Evolutionary conservation across 805 yeast genomes (phyloP), one percentile per base, ranked within the genome.

Genomic region (Maudiozyma barnettii): DNA sequence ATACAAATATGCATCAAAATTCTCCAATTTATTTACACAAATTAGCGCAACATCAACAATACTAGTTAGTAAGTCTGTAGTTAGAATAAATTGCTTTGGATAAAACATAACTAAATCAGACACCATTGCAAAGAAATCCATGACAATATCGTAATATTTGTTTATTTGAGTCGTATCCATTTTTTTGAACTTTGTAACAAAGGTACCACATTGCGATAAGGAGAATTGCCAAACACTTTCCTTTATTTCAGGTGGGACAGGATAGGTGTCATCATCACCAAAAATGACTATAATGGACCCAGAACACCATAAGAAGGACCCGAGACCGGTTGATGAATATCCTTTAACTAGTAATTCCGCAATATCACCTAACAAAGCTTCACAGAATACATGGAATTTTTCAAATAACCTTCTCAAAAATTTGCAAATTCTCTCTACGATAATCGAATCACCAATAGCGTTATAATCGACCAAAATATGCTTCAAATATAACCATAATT

Each of bases 221-320:
- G 90, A 82, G 66, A 89, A 88, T 45, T 75, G 71, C 82, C 87
- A 88, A 18, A 85, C 79, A 2, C 85, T 76, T 26, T 72, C 73
- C 52, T 76, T 77, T 19, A 80, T 67, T 3, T 69, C 73, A 3
- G 58, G 54, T 18, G 64, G 54, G 1, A 64, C 55, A 5, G 67
- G 66, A 33, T 53, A 55, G 7, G 64, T 59, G 8, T 62, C 73
- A 53, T 80, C 82, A 54, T 74, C 72, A 29, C 81, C 79, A 64
- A 74, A 90, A 50, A 86, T 91, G 48, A 85, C 78, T 45, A 85
- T 78, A 23, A 89, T 69, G 9, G 84, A 73, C 8, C 96, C 97
- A 2, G 95, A 82, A 13, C 86, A 91, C 93, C 95, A 90, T 47
- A 90, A 67, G 60, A 83, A 89, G 61, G 95, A 86, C 4, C 96